Percentiles rank a stretch among this genome's conserved stretches.
These are phyloP conservation scores for Leavenworthia alabamica DNA, from an alignment of 345 rosid genomes.

Conservation along the genomic window DNA sequence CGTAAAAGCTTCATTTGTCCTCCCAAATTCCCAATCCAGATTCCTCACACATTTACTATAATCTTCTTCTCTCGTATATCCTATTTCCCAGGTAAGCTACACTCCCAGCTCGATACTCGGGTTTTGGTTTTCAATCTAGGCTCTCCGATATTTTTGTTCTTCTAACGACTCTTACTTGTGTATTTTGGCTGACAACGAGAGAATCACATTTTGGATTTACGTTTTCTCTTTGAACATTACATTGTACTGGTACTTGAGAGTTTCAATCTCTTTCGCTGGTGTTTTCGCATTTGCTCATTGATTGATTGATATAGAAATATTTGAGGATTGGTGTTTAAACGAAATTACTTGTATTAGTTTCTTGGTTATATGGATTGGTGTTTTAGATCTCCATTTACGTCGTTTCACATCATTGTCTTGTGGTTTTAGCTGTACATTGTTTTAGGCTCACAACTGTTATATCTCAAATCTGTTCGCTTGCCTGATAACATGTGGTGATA, in stretches of 20 bases:
- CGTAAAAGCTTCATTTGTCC: neutral
- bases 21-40: neutral
- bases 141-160: neutral
- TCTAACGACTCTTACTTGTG: neutral
- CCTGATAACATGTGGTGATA: neutral
- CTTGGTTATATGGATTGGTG: neutral
- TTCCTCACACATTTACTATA: neutral
- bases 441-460: neutral
- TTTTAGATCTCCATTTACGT: slow-evolving; percentile 6
- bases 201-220: neutral
- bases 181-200: neutral
- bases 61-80: neutral
- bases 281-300: neutral
- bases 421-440: neutral
- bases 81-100: neutral
- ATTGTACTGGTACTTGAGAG: neutral
- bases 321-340: neutral
- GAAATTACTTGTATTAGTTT: neutral
- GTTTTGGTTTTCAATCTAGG: neutral
- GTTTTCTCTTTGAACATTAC: neutral
- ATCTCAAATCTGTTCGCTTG: slow-evolving; percentile 2
- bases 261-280: neutral
- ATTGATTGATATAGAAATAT: neutral
- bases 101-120: neutral
- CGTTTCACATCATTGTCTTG: neutral